Evolutionary conservation across 495 filamentous ascomycete species (phyloP).

Genomic region (Beverwykella pulmonaria): DNA sequence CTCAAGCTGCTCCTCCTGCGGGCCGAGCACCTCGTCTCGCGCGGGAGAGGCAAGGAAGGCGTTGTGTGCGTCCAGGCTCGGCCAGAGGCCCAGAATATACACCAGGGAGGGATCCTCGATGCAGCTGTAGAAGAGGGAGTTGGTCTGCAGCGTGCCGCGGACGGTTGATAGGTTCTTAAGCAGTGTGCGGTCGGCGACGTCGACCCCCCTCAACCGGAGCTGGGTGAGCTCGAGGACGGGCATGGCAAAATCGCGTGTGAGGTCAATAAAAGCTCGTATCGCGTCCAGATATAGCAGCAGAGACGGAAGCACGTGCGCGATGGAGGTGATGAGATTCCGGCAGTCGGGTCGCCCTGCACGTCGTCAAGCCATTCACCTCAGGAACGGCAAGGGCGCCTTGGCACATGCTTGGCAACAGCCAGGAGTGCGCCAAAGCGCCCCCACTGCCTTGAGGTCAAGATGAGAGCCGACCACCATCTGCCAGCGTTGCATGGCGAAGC

Average conservation of each 20-base stretch:
- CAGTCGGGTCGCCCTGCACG: slow-evolving; percentile 7
- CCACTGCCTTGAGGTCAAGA: too few relatives aligned
- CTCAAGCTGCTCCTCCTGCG: slow-evolving; percentile 28
- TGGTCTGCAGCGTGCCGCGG: slow-evolving; percentile 25
- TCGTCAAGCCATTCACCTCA: slow-evolving; percentile 11
- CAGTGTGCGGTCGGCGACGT: slow-evolving; percentile 16
- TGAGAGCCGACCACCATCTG: too few relatives aligned
- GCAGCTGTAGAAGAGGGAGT: slow-evolving; percentile 34
- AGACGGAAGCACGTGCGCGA: slow-evolving; percentile 27
- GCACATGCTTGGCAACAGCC: too few relatives aligned
- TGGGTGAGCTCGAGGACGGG: slow-evolving; percentile 30
- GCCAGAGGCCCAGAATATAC: slow-evolving; percentile 38
- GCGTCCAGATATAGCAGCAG: slow-evolving; percentile 29
- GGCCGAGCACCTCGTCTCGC: slow-evolving; percentile 28
- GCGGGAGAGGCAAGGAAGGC: slow-evolving; percentile 31
- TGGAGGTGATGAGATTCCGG: slow-evolving; percentile 10
- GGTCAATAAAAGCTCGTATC: slow-evolving; percentile 29
- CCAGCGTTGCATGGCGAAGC: background rate
- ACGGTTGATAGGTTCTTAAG: slow-evolving; percentile 32
- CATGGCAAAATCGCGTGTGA: slow-evolving; percentile 25
- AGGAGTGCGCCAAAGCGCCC: too few relatives aligned
- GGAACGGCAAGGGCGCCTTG: background rate
- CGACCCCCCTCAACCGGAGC: slow-evolving; percentile 27
- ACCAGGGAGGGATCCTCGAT: slow-evolving; percentile 31
- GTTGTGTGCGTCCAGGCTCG: slow-evolving; percentile 28